A percentile compares a stretch with the other conserved stretches of the same genome.
Evolutionary conservation across 129 eudicot species (phyloP).

Genomic region (Flaveria trinervia): DNA sequence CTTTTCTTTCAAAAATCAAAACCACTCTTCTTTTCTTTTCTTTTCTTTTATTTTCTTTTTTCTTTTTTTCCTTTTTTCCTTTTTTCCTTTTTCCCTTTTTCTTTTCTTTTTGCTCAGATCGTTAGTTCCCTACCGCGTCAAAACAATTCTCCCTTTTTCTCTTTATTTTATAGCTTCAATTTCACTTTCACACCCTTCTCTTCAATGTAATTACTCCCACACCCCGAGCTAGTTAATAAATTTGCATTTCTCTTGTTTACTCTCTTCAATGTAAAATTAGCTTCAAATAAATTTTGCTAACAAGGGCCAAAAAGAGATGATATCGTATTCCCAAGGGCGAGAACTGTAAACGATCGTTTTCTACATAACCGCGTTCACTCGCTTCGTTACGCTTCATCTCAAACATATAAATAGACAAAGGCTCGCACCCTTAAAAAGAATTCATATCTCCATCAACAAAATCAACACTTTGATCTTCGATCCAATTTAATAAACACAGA

Average conservation of each 20-base stretch:
- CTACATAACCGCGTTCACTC: conserved; percentile 34
- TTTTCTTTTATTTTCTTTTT: neutral
- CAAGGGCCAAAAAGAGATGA: neutral
- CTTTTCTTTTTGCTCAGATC: neutral
- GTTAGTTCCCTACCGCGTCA: neutral
- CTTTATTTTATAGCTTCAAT: neutral
- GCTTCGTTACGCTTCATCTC: conserved; percentile 12
- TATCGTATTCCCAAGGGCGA: neutral
- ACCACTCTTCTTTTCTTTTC: neutral
- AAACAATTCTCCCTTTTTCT: neutral
- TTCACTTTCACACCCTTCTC: neutral
- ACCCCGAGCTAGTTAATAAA: neutral
- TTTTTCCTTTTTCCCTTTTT: no score
- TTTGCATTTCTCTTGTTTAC: no score
- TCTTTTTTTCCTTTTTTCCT: no score
- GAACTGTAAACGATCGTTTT: neutral
- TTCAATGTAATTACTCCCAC: neutral
- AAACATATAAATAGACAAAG: conserved; percentile 13
- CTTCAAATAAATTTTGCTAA: no score
- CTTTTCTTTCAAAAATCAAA: neutral
- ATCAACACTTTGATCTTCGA: neutral
- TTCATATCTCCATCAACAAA: neutral
- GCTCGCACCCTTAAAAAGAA: neutral
- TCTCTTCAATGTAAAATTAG: no score
- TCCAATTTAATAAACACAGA: conserved; percentile 1